Percentiles rank a stretch among this genome's conserved stretches.
These are phyloP conservation scores for Salvia rosmarinus DNA, from an alignment of 257 asterid genomes.

Conservation along the genomic window DNA sequence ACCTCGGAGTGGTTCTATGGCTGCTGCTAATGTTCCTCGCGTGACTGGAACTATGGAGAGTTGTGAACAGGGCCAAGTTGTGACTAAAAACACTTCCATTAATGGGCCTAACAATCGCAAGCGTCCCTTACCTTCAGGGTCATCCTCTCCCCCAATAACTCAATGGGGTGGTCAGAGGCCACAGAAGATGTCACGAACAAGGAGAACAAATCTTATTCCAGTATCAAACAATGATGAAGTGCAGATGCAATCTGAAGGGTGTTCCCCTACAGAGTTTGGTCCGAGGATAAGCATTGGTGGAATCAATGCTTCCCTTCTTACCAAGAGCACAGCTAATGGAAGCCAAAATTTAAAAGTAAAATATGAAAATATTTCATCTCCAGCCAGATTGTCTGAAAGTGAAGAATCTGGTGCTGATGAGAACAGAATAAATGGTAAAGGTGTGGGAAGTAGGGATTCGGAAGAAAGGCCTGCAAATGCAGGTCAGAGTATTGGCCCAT, in stretches of 20 bases:
- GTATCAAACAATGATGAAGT: constrained; percentile 78
- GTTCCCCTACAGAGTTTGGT: constrained; percentile 83
- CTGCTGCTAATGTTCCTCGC: constrained; percentile 55
- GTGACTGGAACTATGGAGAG: constrained; percentile 71
- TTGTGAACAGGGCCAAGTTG: constrained; percentile 78
- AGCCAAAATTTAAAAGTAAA: constrained; percentile 56
- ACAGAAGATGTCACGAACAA: constrained; percentile 85
- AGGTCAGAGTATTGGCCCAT: constrained; percentile 57
- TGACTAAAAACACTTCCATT: constrained; percentile 55
- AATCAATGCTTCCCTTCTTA: constrained; percentile 52
- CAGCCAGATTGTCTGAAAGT: constrained; percentile 81
- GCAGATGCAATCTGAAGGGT: constrained; percentile 77
- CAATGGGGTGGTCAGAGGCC: constrained; percentile 99
- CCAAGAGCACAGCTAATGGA: constrained; percentile 59
- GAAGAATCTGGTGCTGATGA: constrained; percentile 95
- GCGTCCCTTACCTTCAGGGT: constrained; percentile 72
- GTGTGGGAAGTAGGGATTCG: constrained; percentile 48
- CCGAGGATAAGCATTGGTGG: constrained; percentile 63
- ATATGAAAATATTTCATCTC: constrained; percentile 69
- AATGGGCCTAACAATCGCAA: constrained; percentile 77
- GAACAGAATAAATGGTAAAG: constrained; percentile 65
- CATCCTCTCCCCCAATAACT: constrained; percentile 95
- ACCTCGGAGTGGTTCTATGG: constrained; percentile 66
- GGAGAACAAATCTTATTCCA: constrained; percentile 91
- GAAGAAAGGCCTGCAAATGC: constrained; percentile 62